Base-by-base conservation (phyloP, 2,329 filamentous ascomycete genomes). In the Fusarium torulosum region DNA sequence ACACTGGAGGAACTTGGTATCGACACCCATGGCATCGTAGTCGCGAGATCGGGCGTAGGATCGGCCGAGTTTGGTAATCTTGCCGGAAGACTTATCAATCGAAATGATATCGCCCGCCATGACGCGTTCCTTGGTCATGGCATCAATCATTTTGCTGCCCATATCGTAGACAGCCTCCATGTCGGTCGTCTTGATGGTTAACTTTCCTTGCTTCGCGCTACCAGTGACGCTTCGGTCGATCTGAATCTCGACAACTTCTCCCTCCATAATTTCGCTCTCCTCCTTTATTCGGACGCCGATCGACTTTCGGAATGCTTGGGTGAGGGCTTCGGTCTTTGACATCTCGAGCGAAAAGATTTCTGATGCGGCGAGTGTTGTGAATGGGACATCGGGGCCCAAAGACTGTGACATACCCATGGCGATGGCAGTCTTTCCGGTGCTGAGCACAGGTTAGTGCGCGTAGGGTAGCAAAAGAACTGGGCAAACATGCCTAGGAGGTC, bases 131-230 rank as follows among this genome's bases (percentile, higher is more conserved):
- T 98, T 98, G 71, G 94, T 97, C 94, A 99, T 97, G 69, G 94
- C 94, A 77, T 99, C 96, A 71, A 99, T 99, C 96, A 99, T 98
- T 83, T 98, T 98, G 71, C 92, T 95, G 69, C 96, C 96, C 94
- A 99, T 97, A 76, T 99, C 96, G 82, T 98, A 99, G 70, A 99
- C 92, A 14, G 96, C 97, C 81, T 99, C 96, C 96, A 99, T 99
- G 79, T 99, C 96, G 59, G 95, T 98, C 13, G 96, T 99, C 83
- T 99, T 99, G 83, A 99, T 97, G 20, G 96, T 99, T 69, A 99
- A 90, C 82, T 99, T 99, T 75, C 96, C 96, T 85, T 97, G 95
- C 85, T 98, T 99, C 75, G 96, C 96, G 71, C 92, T 93, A 47
- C 96, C 96, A 15, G 96, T 98, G 54, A 99, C 93, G 75, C 94